These are phyloP conservation scores for Biscutella auriculata DNA, from an alignment of 441 rosid genomes.

Conservation along the genomic window DNA sequence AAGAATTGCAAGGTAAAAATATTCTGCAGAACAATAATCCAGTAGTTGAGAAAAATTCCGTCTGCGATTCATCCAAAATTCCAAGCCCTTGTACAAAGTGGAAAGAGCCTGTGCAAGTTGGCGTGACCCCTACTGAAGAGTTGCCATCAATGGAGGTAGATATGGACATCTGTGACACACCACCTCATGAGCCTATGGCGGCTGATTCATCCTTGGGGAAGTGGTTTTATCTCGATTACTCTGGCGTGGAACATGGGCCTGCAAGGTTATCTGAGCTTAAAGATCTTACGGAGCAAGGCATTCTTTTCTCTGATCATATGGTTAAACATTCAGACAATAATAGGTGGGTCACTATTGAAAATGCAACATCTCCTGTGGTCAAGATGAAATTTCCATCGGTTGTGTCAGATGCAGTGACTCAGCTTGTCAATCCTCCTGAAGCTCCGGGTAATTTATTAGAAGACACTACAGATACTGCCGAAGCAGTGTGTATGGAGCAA, in stretches of 20 bases:
- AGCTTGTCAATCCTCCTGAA: slow-evolving; percentile 84
- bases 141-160: slow-evolving; percentile 97
- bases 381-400: slow-evolving; percentile 47
- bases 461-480: slow-evolving; percentile 45
- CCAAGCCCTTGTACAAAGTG: slow-evolving; percentile 31
- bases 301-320: slow-evolving; percentile 80
- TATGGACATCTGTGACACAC: slow-evolving; percentile 98
- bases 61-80: slow-evolving; percentile 35
- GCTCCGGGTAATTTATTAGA: slow-evolving; percentile 85
- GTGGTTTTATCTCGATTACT: slow-evolving; percentile 93
- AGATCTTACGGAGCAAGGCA: slow-evolving; percentile 69
- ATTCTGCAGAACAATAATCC: slow-evolving; percentile 20
- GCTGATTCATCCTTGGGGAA: slow-evolving; percentile 58
- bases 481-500: slow-evolving; percentile 27
- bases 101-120: slow-evolving; percentile 37
- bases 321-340: slow-evolving; percentile 71
- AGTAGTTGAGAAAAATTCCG: slow-evolving; percentile 38
- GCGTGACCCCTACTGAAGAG: slow-evolving; percentile 54
- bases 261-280: slow-evolving; percentile 69
- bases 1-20: slow-evolving; percentile 52
- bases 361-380: slow-evolving; percentile 81
- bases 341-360: slow-evolving; percentile 95
- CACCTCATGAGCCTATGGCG: slow-evolving; percentile 67
- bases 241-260: slow-evolving; percentile 84
- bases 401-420: slow-evolving; percentile 65